These are phyloP conservation scores for Fragaria iinumae DNA, from an alignment of 306 rosid species.

Conservation along the genomic window DNA sequence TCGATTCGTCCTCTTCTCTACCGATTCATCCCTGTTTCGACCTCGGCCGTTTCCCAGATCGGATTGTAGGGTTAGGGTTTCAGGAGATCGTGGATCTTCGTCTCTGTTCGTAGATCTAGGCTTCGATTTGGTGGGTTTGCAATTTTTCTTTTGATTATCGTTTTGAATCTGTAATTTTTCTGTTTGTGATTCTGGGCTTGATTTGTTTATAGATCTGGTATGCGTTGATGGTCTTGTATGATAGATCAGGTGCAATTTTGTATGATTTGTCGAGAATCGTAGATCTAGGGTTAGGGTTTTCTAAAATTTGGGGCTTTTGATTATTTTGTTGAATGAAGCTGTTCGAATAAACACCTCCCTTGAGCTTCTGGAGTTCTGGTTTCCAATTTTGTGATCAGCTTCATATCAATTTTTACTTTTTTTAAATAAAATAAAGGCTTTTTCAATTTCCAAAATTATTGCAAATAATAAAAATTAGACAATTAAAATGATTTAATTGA, in stretches of 20 bases:
- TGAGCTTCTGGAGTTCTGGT: slow-evolving; percentile 7
- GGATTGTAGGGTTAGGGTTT: slow-evolving; percentile 51
- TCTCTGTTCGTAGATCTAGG: slow-evolving; percentile 35
- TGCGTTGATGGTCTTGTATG: not conserved
- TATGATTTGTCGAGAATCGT: slow-evolving; percentile 13
- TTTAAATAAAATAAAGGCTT: slow-evolving; percentile 3
- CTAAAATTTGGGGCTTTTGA: slow-evolving; percentile 42
- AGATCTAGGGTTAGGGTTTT: slow-evolving; percentile 72
- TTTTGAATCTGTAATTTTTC: not conserved
- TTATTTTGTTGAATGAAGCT: slow-evolving; percentile 31
- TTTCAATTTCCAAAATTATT: slow-evolving; percentile 3
- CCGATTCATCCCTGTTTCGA: slow-evolving; percentile 36
- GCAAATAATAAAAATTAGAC: not conserved
- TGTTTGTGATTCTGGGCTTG: slow-evolving; percentile 9
- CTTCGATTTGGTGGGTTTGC: not conserved
- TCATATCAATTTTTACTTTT: slow-evolving; percentile 28
- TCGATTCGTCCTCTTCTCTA: slow-evolving; percentile 18
- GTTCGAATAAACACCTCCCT: slow-evolving; percentile 7
- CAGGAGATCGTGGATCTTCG: slow-evolving; percentile 36
- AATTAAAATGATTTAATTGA: not conserved
- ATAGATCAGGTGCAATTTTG: slow-evolving; percentile 10
- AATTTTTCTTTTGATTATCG: slow-evolving; percentile 23
- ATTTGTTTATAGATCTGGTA: slow-evolving; percentile 12
- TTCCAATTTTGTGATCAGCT: slow-evolving; percentile 30
- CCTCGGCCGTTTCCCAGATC: slow-evolving; percentile 14